Evolutionary conservation across 1,284 basidiomycete species (phyloP), one percentile per base, ranked within the genome.

Genomic region (Afroboletus lepidellus): DNA sequence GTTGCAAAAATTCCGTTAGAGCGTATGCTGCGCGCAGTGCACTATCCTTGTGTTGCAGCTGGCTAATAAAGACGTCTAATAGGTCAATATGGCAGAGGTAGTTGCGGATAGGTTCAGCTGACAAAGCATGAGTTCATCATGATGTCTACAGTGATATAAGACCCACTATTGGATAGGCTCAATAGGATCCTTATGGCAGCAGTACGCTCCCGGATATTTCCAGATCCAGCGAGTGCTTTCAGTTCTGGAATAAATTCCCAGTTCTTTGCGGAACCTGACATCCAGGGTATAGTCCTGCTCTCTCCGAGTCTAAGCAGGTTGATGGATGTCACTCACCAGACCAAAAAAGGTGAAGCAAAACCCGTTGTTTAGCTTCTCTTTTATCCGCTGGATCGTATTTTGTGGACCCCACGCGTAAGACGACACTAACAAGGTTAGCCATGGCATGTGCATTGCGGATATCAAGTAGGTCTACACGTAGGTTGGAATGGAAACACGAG

Each of bases 151-250:
- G 8, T 30, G 9, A 30, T 30, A 30, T 13, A 5, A 41, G n/a
- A n/a, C 63, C 62, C 29, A 53, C 53, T 53, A 8, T 53, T 34
- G 39, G 39, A 53, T 24, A 53, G 25, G 11, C 24, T 53, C 23
- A 53, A 5, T 32, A 54, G 27, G 1, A 65, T 63, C 49, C 66
- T 45, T 1, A 60, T 66, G 16, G 55, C 54, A 21, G 57, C 53
- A 1, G 55, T 55, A 41, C 62, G 64, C 8, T 60, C 60, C 23
- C 44, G 47, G 6, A 29, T 16, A 24, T 47, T 45, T 12, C 53
- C 0, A 11, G 9, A 27, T 16, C 30, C 8, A 13, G n/a, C n/a
- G n/a, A n/a, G n/a, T n/a, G n/a, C n/a, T n/a, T 16, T 16, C 51
- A 0, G 29, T 42, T 20, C 50, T 24, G 20, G 43, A 15, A 3